A percentile compares a stretch with the other conserved stretches of the same genome.
phyloP scores from a whole-genome alignment of 495 filamentous ascomycete genomes.

The Penicillium canariense region DNA sequence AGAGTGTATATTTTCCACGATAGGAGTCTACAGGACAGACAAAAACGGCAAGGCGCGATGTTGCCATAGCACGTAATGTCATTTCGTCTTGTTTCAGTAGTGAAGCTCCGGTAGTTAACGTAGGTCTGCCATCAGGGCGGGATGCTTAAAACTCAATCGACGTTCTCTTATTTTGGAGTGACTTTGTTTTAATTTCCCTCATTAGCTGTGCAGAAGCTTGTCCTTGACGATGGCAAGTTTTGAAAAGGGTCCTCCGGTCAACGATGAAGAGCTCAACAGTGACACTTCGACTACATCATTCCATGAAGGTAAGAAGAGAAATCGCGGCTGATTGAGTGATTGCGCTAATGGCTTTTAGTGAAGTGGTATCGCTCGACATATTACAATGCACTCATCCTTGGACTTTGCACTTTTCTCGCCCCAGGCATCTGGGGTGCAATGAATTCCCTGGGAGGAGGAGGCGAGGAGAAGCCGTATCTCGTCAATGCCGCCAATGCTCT shows the following conservation, averaged over 20 bases:
- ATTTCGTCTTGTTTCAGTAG: not conserved
- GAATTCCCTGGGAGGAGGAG: conserved; percentile 67
- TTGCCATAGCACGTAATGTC: conserved; percentile 18
- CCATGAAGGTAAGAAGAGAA: conserved; percentile 24
- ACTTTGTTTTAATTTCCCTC: too few relatives aligned
- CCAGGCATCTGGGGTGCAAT: conserved; percentile 69
- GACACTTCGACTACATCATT: not conserved
- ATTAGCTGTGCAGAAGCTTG: not conserved
- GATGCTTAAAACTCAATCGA: conserved; percentile 1
- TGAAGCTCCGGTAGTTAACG: conserved; percentile 2
- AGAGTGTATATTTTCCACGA: not conserved
- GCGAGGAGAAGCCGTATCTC: conserved; percentile 58
- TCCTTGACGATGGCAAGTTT: conserved; percentile 10
- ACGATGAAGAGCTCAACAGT: conserved; percentile 22
- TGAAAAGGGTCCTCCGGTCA: conserved; percentile 21
- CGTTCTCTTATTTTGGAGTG: not conserved
- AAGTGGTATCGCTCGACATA: conserved; percentile 65
- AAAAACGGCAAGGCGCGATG: conserved; percentile 8
- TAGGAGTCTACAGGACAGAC: not conserved
- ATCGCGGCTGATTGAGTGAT: not conserved
- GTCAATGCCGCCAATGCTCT: conserved; percentile 69
- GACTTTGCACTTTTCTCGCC: conserved; percentile 60
- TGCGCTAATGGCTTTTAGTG: conserved; percentile 32
- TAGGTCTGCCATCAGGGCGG: conserved; percentile 1
- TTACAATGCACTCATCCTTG: conserved; percentile 62